Evolutionary conservation across 2,329 filamentous ascomycete species (phyloP), one percentile per base, ranked within the genome.

Genomic region (Davidsoniella virescens): DNA sequence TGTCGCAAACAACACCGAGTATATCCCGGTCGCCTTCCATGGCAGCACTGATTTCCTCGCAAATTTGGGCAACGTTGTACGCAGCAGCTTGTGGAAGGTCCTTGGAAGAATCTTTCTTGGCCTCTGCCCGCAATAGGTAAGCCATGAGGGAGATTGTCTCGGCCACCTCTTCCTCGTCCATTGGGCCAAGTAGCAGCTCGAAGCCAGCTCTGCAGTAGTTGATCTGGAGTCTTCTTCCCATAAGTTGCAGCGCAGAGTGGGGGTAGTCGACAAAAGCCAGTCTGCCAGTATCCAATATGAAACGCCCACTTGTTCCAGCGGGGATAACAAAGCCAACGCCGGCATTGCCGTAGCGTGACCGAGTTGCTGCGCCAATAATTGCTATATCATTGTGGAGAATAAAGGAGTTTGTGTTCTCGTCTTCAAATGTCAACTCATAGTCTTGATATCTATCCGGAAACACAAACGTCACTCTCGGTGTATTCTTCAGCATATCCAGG

Each of bases 331-430:
- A 79, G 56, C 59, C 66, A 50, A 75, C 68, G 41, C 73, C 67
- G 39, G 67, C 66, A 37, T 51, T 44, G 17, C 54, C 53, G n/a
- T 53, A 51, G 26, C 55, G 54, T 5, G 44, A 52, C 20, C 55
- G 51, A 3, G 47, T 37, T 10, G 49, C 44, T 5, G 55, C 50
- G 14, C 65, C 61, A 54, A 90, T 82, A 2, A 88, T 70, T 1
- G 78, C 70, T 6, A 88, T 66, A 47, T 80, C 72, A 42, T 72
- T 69, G 1, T 72, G 67, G 3, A 95, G 73, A 54, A 76, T 72
- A 54, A 95, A 84, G 16, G 77, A 78, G 57, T 93, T 92, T 23
- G 77, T 78, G 56, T 92, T 88, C 53, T 92, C 84, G 55, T 94
- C 86, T 64, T 95, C 88, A 49, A 84, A 79, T 38, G 83, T 79